Conservation (phyloP, 257 asterid species). For the Euphrasia confusa region DNA sequence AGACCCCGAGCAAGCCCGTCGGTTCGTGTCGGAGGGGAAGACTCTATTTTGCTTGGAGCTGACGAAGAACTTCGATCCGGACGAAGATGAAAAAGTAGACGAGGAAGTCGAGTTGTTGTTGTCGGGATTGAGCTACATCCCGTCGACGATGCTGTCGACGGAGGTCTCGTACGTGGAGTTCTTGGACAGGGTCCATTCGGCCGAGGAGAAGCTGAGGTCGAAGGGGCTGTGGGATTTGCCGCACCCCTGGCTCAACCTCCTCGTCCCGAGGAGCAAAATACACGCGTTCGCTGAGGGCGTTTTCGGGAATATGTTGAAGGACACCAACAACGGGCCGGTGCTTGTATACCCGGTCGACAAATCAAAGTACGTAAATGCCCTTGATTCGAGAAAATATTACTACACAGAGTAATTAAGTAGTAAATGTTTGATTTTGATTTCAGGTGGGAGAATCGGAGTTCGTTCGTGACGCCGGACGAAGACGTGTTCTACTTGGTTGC, state of each 20-base stretch:
- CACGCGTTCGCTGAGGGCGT: conserved; percentile 57
- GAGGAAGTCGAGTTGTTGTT: conserved; percentile 57
- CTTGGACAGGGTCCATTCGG: conserved; percentile 81
- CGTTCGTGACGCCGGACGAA: conserved; percentile 61
- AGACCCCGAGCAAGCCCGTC: conserved; percentile 61
- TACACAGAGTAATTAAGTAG: background rate
- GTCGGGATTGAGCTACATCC: conserved; percentile 68
- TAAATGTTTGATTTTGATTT: background rate
- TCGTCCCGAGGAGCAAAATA: conserved; percentile 68
- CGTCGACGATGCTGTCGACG: conserved; percentile 61
- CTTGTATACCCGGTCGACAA: conserved; percentile 79
- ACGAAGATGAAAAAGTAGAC: conserved; percentile 32
- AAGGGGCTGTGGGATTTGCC: conserved; percentile 88
- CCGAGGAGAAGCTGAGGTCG: conserved; percentile 53
- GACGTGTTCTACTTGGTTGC: conserved; percentile 72
- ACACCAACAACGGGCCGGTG: conserved; percentile 76
- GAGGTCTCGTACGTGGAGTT: conserved; percentile 70
- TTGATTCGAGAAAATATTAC: too few relatives aligned
- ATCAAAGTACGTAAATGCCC: conserved; percentile 50
- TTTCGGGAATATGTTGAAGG: conserved; percentile 56
- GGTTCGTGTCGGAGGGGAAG: conserved; percentile 66
- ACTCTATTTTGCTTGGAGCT: conserved; percentile 78
- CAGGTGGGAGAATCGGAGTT: conserved; percentile 89
- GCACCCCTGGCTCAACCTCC: conserved; percentile 97
- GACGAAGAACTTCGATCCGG: conserved; percentile 59